These are phyloP conservation scores for Pythium phragmiticola DNA, from an alignment of 352 stramenopile genomes.

Conservation along the genomic window DNA sequence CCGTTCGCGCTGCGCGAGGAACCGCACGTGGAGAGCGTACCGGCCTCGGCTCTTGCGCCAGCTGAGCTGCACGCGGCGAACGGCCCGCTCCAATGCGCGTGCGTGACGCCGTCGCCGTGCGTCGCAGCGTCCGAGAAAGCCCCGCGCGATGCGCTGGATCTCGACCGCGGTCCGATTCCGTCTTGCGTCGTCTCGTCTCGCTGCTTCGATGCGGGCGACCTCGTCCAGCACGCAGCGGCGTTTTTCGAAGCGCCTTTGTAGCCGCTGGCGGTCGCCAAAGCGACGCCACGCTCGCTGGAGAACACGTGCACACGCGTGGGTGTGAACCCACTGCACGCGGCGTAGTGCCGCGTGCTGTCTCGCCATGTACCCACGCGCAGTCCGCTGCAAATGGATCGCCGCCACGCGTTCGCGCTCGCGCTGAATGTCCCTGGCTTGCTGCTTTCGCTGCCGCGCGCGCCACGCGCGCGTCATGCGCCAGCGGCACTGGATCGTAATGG, in stretches of 20 bases:
- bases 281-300: slow-evolving; percentile 22
- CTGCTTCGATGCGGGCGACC: slow-evolving; percentile 20
- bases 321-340: slow-evolving; percentile 1
- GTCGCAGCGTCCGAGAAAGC: slow-evolving; percentile 32
- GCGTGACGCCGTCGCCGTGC: slow-evolving; percentile 23
- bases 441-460: neutral
- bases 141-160: slow-evolving; percentile 43
- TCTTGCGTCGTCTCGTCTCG: slow-evolving; percentile 3
- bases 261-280: neutral
- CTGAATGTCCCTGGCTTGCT: slow-evolving; percentile 7
- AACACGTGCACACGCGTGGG: neutral
- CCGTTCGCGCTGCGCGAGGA: slow-evolving; percentile 42
- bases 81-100: slow-evolving; percentile 32
- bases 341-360: slow-evolving; percentile 21
- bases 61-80: slow-evolving; percentile 41
- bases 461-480: slow-evolving; percentile 13
- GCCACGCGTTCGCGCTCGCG: slow-evolving; percentile 18
- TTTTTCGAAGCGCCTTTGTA: slow-evolving; percentile 21
- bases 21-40: slow-evolving; percentile 51
- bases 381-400: slow-evolving; percentile 20
- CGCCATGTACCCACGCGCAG: slow-evolving; percentile 19
- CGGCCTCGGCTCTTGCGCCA: slow-evolving; percentile 45
- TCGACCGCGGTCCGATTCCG: slow-evolving; percentile 26
- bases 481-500: slow-evolving; percentile 36
- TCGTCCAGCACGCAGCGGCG: slow-evolving; percentile 33